These are phyloP conservation scores for Boeremia exigua DNA, from an alignment of 2,329 filamentous ascomycete species.

Conservation along the genomic window DNA sequence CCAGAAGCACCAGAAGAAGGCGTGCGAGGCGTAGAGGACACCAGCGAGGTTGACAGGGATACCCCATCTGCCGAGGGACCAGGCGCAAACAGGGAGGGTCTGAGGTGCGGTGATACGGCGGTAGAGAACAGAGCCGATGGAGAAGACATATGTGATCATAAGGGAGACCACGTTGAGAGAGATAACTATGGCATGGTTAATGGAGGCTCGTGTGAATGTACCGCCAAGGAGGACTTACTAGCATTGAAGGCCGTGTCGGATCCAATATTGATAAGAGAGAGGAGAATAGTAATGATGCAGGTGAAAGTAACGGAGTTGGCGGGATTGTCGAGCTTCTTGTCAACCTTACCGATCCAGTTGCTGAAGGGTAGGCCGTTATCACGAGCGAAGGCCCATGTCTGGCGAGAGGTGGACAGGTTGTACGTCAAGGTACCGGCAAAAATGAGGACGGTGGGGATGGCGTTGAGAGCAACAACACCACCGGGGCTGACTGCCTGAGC, in stretches of 20 bases:
- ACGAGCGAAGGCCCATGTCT: conserved; percentile 47
- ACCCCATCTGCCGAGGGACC: conserved; percentile 49
- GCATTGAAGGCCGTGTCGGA: conserved; percentile 45
- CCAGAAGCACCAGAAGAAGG: conserved; percentile 53
- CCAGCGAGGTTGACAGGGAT: conserved; percentile 47
- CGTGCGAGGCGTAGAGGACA: conserved; percentile 44
- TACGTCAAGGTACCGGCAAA: conserved; percentile 40
- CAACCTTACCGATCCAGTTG: conserved; percentile 35
- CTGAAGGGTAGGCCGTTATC: conserved; percentile 45
- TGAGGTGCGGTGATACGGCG: conserved; percentile 46
- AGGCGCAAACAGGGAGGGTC: conserved; percentile 46
- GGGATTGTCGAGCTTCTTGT: conserved; percentile 37
- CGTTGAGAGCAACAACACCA: conserved; percentile 39
- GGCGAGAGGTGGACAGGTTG: conserved; percentile 42
- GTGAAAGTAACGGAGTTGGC: conserved; percentile 43
- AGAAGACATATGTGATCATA: conserved; percentile 51
- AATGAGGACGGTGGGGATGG: conserved; percentile 40
- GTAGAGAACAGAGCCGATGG: conserved; percentile 50
- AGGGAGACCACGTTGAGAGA: conserved; percentile 48
- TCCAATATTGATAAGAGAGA: conserved; percentile 46
- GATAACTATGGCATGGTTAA: conserved; percentile 39
- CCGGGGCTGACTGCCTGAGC: conserved; percentile 31
- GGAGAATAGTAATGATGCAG: conserved; percentile 34
- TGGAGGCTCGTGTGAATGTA: not conserved
- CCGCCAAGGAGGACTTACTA: conserved; percentile 23